Conservation (phyloP, 192 early-diverging fungal species). For the Coemansia sp. region DNA sequence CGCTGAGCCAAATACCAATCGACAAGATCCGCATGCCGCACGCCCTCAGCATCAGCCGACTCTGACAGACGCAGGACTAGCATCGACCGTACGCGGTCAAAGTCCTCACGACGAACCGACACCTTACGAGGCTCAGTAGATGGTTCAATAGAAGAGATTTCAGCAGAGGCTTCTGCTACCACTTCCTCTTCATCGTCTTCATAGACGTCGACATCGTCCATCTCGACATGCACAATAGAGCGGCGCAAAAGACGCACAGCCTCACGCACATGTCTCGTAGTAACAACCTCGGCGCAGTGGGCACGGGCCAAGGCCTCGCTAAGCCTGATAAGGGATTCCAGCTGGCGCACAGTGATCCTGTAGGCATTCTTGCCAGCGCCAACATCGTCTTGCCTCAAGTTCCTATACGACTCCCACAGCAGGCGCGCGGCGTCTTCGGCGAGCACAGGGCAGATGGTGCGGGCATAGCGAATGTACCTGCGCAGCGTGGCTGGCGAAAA, state of each 20-base stretch:
- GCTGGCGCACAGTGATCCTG: constrained; percentile 95
- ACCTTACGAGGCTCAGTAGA: constrained; percentile 30
- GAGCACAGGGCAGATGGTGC: constrained; percentile 82
- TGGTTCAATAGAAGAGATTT: too few relatives aligned
- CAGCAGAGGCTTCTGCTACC: too few relatives aligned
- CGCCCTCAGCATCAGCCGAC: constrained; percentile 28
- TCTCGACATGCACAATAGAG: constrained; percentile 87
- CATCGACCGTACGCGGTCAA: constrained; percentile 61
- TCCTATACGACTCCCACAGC: constrained; percentile 83
- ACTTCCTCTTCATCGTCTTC: constrained; percentile 31
- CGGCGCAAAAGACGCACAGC: constrained; percentile 83
- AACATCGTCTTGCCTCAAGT: constrained; percentile 85
- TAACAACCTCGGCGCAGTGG: constrained; percentile 72
- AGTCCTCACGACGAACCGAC: constrained; percentile 66
- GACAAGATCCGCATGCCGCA: constrained; percentile 64
- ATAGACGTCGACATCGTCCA: constrained; percentile 73
- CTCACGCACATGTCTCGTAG: constrained; percentile 76
- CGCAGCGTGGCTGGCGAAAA: constrained; percentile 77
- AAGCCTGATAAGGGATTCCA: constrained; percentile 95
- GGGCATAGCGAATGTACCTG: constrained; percentile 88
- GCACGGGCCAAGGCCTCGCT: constrained; percentile 94
- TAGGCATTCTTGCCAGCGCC: constrained; percentile 76
- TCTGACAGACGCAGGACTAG: constrained; percentile 49
- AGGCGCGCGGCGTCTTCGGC: constrained; percentile 75
- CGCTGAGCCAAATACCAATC: constrained; percentile 75